A percentile compares a stretch with the other conserved stretches of the same genome.
Evolutionary conservation across 2,329 filamentous ascomycete genomes (phyloP).

Genomic region (Penicillium hordei): DNA sequence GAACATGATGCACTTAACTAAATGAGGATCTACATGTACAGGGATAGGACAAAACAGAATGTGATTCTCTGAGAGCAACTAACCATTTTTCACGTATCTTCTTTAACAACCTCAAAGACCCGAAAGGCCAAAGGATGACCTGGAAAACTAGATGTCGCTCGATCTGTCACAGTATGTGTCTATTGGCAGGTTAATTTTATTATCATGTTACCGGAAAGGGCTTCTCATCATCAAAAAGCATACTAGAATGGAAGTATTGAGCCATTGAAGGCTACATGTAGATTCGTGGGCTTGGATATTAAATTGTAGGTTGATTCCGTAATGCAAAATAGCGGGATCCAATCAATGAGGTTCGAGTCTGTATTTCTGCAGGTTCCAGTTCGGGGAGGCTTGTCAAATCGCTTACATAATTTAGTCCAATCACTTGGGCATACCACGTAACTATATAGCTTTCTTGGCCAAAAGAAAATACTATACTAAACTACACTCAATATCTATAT

Average conservation of each 20-base stretch:
- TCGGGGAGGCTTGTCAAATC: too few species aligned
- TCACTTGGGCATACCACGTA: too few species aligned
- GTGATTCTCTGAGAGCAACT: background rate
- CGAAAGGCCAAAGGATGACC: background rate
- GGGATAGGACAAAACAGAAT: background rate
- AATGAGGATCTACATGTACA: background rate
- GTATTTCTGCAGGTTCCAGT: too few species aligned
- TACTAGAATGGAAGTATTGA: background rate
- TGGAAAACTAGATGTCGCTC: background rate
- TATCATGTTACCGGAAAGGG: too few species aligned
- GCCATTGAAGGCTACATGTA: background rate
- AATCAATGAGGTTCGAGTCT: too few species aligned
- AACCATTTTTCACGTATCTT: fast-evolving
- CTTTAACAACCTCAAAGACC: background rate
- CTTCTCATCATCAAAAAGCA: background rate
- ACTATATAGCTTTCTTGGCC: too few species aligned
- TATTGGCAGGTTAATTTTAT: background rate
- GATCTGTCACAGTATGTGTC: background rate
- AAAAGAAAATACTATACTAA: too few species aligned
- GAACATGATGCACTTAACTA: background rate
- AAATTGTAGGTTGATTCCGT: too few species aligned
- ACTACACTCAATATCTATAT: too few species aligned
- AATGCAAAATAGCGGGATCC: too few species aligned
- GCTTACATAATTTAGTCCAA: too few species aligned
- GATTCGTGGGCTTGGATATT: too few species aligned